These are phyloP conservation scores for Zoysia japonica DNA, from an alignment of 176 grass and related monocot genomes.

Conservation along the genomic window DNA sequence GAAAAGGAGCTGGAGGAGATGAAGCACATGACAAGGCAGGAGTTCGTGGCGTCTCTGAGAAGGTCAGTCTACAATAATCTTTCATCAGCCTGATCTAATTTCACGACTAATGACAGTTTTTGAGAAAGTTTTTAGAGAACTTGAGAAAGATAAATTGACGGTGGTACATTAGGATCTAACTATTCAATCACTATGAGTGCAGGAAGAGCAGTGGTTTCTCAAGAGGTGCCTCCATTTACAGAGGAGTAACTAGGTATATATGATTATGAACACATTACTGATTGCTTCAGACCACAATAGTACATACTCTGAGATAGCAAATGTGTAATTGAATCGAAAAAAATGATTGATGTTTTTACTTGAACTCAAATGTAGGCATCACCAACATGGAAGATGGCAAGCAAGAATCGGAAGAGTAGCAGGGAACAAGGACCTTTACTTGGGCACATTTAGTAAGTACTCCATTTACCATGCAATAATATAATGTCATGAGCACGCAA, in stretches of 20 bases:
- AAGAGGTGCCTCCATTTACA: conserved; percentile 79
- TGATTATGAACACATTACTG: background rate
- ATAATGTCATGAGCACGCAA: background rate
- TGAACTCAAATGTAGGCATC: conserved; percentile 50
- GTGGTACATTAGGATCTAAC: background rate
- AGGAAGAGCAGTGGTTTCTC: conserved; percentile 89
- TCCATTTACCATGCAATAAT: background rate
- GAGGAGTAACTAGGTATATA: conserved; percentile 75
- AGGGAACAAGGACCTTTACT: conserved; percentile 88
- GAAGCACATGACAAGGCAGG: conserved; percentile 91
- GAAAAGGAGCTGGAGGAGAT: conserved; percentile 84
- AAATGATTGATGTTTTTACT: background rate
- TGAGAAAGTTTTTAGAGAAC: background rate
- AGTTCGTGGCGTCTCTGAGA: conserved; percentile 72
- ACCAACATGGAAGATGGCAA: conserved; percentile 92
- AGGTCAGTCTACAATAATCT: conserved; percentile 41
- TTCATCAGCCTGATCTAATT: background rate
- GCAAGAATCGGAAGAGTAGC: conserved; percentile 84
- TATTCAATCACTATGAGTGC: background rate
- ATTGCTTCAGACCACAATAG: too few relatives aligned
- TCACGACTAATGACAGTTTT: background rate
- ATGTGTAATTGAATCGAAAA: background rate
- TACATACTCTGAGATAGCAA: too few relatives aligned
- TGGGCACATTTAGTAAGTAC: conserved; percentile 78
- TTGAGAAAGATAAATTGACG: background rate